Base-by-base conservation (phyloP, 192 early-diverging fungal species). In the Entomortierella beljakovae region DNA sequence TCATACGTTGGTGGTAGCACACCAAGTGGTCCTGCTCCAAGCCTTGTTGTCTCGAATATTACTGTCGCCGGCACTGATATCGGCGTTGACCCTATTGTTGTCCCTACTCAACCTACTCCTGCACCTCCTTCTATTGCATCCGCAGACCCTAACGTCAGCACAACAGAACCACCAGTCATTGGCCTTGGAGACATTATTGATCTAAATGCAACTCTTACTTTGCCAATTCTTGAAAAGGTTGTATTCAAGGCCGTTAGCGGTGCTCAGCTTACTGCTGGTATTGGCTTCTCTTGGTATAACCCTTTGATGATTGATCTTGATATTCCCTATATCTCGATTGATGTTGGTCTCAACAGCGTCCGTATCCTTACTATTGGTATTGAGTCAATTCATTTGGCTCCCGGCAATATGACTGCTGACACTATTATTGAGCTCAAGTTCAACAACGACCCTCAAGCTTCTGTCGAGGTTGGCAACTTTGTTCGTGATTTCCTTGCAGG, bases 241-340 rank as follows among this genome's bases (percentile, higher is more conserved):
- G 65, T 43, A 15, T 33, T 70, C 50, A 79, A 79, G 68, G 66
- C 75, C 34, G 54, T 64, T 15, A 60, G 67, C 22, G 75, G 75
- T 22, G 68, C 67, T 25, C 54, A 69, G 55, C 34, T 79, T 60
- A 65, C 67, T 11, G 75, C 64, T 8, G 75, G 75, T 59, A 62
- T 79, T 38, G 75, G 67, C 18, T 79, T 79, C 62, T 57, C 75
- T 0, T 79, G 75, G 75, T 50, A 79, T 38, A 79, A 79, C 57
- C 75, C 75, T 35, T 51, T 70, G 35, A 70, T 70, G 40, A 48
- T 79, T 52, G 55, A 8, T 29, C 18, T 79, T 46, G 75, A 79
- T 65, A 43, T 79, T 37, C 75, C 75, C n/a, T 70, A 64, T 18
- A 2, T 70, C n/a, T 57, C 66, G 28, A 23, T 79, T 40, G 75